phyloP scores from a whole-genome alignment of 257 asterid genomes.

The Paraleonurus japonicus region DNA sequence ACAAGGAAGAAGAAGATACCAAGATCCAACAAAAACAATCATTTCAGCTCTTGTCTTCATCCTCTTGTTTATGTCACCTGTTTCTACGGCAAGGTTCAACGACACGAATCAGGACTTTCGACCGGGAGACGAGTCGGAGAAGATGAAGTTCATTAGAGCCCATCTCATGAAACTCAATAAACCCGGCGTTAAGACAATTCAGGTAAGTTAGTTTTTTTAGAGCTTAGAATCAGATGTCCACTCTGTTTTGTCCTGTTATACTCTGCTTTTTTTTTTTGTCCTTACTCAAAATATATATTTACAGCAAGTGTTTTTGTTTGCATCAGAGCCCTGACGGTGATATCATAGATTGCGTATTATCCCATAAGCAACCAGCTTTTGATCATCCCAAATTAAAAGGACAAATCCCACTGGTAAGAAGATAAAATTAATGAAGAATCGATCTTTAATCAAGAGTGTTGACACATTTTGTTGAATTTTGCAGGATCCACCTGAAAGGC shows the following conservation, averaged over 20 bases:
- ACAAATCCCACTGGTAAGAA: constrained; percentile 66
- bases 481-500: constrained; percentile 88
- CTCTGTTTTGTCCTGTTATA: constrained; percentile 17
- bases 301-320: constrained; percentile 1
- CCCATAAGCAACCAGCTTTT: constrained; percentile 86
- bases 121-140: constrained; percentile 48
- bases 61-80: constrained; percentile 42
- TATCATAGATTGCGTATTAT: constrained; percentile 70
- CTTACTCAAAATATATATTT: neutral
- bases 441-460: neutral
- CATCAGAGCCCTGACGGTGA: constrained; percentile 95
- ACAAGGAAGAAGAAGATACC: constrained; percentile 27
- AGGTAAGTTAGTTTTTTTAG: constrained; percentile 37
- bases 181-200: constrained; percentile 72
- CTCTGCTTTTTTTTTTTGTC: constrained; percentile 19
- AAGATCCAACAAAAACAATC: constrained; percentile 36
- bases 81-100: constrained; percentile 45
- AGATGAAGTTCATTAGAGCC: constrained; percentile 45
- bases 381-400: constrained; percentile 86
- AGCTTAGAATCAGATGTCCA: constrained; percentile 10
- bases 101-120: constrained; percentile 45
- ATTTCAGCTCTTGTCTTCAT: constrained; percentile 51
- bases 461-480: constrained; percentile 7
- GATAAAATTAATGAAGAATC: neutral
- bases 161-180: constrained; percentile 72